Base-by-base conservation (phyloP, 2,329 filamentous ascomycete species). In the Fusarium irregulare region DNA sequence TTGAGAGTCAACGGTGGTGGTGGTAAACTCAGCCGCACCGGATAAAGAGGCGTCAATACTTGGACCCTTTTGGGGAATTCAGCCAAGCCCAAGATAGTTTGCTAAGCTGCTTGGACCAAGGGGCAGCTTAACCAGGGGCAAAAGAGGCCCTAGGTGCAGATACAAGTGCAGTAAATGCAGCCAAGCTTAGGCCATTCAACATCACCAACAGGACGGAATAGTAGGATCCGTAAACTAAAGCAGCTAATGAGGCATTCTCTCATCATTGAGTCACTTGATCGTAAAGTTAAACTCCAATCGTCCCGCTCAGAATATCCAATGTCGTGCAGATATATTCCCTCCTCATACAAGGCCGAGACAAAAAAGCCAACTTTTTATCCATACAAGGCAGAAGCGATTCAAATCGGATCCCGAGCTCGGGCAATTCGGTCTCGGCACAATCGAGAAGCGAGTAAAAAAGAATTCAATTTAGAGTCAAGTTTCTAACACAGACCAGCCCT, bases 71-170 rank as follows among this genome's bases (percentile, higher is more conserved):
- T 58, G 20, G 49, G 63, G 21, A 68, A 48, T 46, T 62, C 67
- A 71, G 63, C 59, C 63, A 65, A 65, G 62, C 47, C 50, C 62
- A 37, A n/a, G 34, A 37, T 37, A 57, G 41, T 62, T 46, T 48
- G 25, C 16, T 32, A 58, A 45, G 30, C 58, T 64, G 68, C 72
- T 73, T 63, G 45, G 62, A 44, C 64, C 67, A 74, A 70, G 72
- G 67, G 67, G 67, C 67, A 70, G 50, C 53, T 58, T 8, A 28
- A 23, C 23, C 42, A 45, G 42, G 42, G 42, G 20, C 42, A 37
- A 8, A 16, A 34, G 30, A 30, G 54, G 41, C 41, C 32, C 28
- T 16, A 48, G 53, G 23, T 47, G 53, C 21, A 56, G 53, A 47
- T n/a, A 28, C 12, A 28, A 25, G 10, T 37, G 34, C 34, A 37